Evolutionary conservation across 169 alveolate species (phyloP), one percentile per base, ranked within the genome.

Genomic region (Plasmodium fragile): DNA sequence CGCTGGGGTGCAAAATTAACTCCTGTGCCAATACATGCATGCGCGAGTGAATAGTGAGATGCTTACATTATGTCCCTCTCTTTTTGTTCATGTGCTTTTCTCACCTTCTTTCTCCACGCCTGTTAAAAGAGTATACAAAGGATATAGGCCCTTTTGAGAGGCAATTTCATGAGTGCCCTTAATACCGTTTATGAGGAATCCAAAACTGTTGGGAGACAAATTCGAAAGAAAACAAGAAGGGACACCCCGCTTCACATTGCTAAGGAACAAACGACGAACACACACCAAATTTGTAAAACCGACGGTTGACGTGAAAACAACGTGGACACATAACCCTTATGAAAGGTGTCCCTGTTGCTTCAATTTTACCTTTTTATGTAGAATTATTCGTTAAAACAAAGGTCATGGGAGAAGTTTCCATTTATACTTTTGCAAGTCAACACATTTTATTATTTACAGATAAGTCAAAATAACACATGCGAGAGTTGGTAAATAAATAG

Each of bases 301-400:
- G 59, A 65, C n/a, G 41, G 32, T 65, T 65, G 18, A 65, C n/a
- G 3, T 65, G 1, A 10, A 65, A 6, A 65, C 16, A 65, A 18
- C 30, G 75, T 25, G 36, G 30, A 25, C 34, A 25, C 34, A 65
- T 7, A 65, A 3, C 41, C 34, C 75, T 2, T 65, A 65, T 65
- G 36, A 25, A 18, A n/a, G 30, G 75, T 11, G n/a, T n/a, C n/a
- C n/a, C n/a, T n/a, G n/a, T n/a, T 25, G 6, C 36, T 25, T 65
- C 25, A 65, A 65, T 11, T 49, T 49, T 49, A 49, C 22, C 59
- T 13, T 49, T 10, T 13, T 49, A 49, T 5, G 30, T 5, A 65
- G 5, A 65, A 65, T 22, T 65, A 65, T 65, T 65, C 36, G 75
- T 65, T 65, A 65, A 65, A 65, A 65, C 75, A 65, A 65, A 65